A percentile compares a stretch with the other conserved stretches of the same genome.
Conservation (phyloP, 2,329 filamentous ascomycete species). For the Verticillium longisporum region DNA sequence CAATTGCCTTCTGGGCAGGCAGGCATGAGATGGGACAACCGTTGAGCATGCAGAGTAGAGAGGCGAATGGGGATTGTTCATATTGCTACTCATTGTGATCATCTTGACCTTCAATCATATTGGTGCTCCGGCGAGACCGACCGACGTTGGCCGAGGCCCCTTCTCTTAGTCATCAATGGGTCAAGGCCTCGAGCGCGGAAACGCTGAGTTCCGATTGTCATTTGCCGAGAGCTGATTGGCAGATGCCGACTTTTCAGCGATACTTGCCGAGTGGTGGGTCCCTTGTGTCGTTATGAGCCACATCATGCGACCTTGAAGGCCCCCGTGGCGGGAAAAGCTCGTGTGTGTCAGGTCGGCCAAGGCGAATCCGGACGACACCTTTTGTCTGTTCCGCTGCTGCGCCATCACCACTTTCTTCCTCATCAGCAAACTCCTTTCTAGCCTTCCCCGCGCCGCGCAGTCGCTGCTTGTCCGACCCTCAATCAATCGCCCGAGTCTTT, state of each 20-base stretch:
- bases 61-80: too few species aligned
- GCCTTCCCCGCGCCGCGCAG: background rate
- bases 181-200: background rate
- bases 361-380: background rate
- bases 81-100: too few species aligned
- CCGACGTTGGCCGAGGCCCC: background rate
- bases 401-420: background rate
- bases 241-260: background rate
- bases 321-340: slow-evolving; percentile 4
- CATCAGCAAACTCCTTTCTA: background rate
- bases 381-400: background rate
- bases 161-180: background rate
- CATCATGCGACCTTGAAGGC: background rate
- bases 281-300: background rate
- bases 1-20: too few species aligned
- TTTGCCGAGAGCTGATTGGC: background rate
- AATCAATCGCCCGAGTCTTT: background rate
- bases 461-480: background rate
- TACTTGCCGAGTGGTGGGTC: background rate
- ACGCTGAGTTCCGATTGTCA: background rate
- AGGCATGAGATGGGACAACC: too few species aligned
- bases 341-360: slow-evolving; percentile 1
- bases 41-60: too few species aligned
- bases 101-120: too few species aligned
- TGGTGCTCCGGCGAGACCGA: background rate